phyloP scores from a whole-genome alignment of 495 filamentous ascomycete genomes.

The Trichocladium antarcticum region DNA sequence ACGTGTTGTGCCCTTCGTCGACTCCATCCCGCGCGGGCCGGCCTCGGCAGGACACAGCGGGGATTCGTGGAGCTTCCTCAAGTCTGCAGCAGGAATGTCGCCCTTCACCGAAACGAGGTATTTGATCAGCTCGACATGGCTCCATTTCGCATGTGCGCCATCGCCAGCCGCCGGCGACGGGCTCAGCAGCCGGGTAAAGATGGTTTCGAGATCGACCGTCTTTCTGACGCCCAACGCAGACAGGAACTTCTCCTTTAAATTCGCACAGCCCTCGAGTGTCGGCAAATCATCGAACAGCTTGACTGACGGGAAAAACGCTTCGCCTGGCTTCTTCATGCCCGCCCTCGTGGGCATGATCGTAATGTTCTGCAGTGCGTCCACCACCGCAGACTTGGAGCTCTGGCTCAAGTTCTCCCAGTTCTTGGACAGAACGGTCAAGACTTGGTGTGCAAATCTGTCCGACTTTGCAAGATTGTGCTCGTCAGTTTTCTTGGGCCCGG shows the following conservation, averaged over 20 bases:
- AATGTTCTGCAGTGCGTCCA: conserved; percentile 48
- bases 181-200: conserved; percentile 75
- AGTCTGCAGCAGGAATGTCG: conserved; percentile 79
- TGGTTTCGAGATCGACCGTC: conserved; percentile 84
- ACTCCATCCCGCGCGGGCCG: conserved; percentile 35
- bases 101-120: conserved; percentile 82
- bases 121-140: conserved; percentile 84
- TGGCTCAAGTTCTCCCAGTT: conserved; percentile 68
- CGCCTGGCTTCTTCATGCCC: conserved; percentile 76
- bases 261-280: conserved; percentile 56
- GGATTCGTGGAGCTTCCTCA: conserved; percentile 63
- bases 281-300: conserved; percentile 91
- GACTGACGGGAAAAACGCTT: conserved; percentile 87
- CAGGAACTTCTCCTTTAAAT: conserved; percentile 83
- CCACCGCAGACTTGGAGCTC: conserved; percentile 52
- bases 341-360: conserved; percentile 82
- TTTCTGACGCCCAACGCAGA: conserved; percentile 67
- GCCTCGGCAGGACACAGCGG: conserved; percentile 75
- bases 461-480: conserved; percentile 51
- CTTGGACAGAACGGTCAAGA: conserved; percentile 74
- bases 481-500: conserved; percentile 33
- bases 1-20: conserved; percentile 32
- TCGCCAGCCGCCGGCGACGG: conserved; percentile 29
- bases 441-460: conserved; percentile 61
- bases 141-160: conserved; percentile 57